Percentiles rank a stretch among this genome's conserved stretches.
These are phyloP conservation scores for Xylaria polymorpha DNA, from an alignment of 2,329 filamentous ascomycete species.

Conservation along the genomic window DNA sequence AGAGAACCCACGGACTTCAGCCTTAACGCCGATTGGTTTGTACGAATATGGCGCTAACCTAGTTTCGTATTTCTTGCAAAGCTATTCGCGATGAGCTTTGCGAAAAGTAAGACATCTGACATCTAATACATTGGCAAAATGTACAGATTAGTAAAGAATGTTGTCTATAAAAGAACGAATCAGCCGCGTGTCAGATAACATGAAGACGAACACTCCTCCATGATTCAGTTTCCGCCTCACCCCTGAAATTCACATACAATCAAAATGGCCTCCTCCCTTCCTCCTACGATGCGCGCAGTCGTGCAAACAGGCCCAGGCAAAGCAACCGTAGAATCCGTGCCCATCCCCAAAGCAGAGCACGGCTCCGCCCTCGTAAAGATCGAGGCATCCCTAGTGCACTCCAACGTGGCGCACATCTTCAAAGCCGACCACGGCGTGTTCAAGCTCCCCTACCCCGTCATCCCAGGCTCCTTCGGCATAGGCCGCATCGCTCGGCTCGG, in stretches of 20 bases:
- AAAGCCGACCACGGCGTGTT: conserved; percentile 17
- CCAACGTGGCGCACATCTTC: conserved; percentile 27
- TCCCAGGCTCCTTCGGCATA: conserved; percentile 26
- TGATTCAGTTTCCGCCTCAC: neutral
- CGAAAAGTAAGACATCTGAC: neutral
- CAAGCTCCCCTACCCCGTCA: conserved; percentile 12
- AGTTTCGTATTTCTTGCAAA: neutral
- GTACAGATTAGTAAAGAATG: neutral
- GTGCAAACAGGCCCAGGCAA: conserved; percentile 31
- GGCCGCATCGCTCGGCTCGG: conserved; percentile 20
- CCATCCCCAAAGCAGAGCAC: conserved; percentile 23
- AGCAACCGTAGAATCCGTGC: conserved; percentile 29
- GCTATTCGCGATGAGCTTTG: neutral
- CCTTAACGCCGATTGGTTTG: neutral
- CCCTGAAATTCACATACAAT: neutral
- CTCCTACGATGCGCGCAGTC: conserved; percentile 32
- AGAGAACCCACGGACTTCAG: neutral
- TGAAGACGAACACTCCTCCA: neutral
- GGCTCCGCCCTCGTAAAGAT: conserved; percentile 32
- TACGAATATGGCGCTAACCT: neutral
- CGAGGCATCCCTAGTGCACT: conserved; percentile 20
- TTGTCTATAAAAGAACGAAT: neutral
- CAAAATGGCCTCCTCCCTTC: conserved; percentile 25
- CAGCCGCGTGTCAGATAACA: neutral
- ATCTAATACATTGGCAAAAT: neutral